Evolutionary conservation across 768 basidiomycete genomes (phyloP), one percentile per base, ranked within the genome.

Genomic region (Exsudoporus frostii): DNA sequence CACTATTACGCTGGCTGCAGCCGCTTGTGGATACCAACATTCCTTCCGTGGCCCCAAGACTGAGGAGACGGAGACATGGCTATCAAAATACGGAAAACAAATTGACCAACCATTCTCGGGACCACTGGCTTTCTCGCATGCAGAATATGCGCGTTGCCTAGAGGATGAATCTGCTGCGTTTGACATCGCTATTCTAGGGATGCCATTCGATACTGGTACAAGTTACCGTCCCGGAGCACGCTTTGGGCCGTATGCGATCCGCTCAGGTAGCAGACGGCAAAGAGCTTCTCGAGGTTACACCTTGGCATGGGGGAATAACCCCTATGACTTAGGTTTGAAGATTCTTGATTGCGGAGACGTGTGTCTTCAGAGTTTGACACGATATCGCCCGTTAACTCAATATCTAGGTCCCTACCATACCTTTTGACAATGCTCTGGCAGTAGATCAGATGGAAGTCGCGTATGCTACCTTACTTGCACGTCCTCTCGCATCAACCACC

Each of bases 291-390:
- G 75, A 25, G 77, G 84, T 2, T 90, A 88, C 62, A 86, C 85
- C 0, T 65, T 90, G 53, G 74, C 84, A n/a, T 91, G 90, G 89
- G 76, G 76, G 10, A 76, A 72, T 42, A 84, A 85, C 60, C 90
- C 90, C 7, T 90, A 84, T 59, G 69, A 71, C 10, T 71, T 71
- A 48, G 82, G 80, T 6, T 70, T 74, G 32, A 84, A 76, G 56
- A 74, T 91, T 57, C 62, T 93, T 27, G 93, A 94, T 62, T 95
- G 92, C 57, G 92, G 90, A 42, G 92, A 95, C 71, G 87, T 91
- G 60, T 48, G 55, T 52, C 10, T 8, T 44, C 48, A 29, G 10
- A 17, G 7, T 24, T 44, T 11, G 9, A 32, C 8, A 13, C 14
- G 25, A 5, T 9, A n/a, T 14, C 30, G 2, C 10, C 19, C 27